A percentile compares a stretch with the other conserved stretches of the same genome.
Evolutionary conservation across 2,329 filamentous ascomycete genomes (phyloP).

Genomic region (Alternaria consortialis): DNA sequence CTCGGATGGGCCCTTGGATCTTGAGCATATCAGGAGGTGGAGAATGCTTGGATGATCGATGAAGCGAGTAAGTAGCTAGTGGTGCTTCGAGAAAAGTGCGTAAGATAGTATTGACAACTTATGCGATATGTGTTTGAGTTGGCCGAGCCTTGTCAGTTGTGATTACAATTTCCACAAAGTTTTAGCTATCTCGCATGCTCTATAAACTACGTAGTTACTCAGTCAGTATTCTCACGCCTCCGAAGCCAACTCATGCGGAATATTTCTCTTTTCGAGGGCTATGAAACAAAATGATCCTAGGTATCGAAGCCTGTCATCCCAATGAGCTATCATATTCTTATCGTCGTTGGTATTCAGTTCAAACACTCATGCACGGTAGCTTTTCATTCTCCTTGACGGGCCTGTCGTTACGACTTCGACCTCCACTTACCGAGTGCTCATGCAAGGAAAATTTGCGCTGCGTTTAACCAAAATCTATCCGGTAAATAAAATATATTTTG

Average conservation of each 20-base stretch:
- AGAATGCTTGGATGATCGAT: neutral
- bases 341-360: neutral
- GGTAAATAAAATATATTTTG: fast-evolving
- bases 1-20: no score
- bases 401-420: neutral
- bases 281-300: neutral
- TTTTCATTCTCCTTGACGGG: neutral
- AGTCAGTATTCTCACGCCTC: no score
- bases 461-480: neutral
- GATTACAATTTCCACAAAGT: neutral
- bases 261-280: neutral
- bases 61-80: neutral
- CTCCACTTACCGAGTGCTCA: neutral
- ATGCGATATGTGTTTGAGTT: neutral
- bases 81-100: neutral
- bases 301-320: fast-evolving
- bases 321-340: neutral
- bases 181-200: neutral
- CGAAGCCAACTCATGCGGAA: neutral
- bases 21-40: no score
- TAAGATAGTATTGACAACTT: neutral
- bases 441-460: neutral
- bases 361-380: neutral
- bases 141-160: neutral
- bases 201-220: neutral